Base-by-base conservation (phyloP, 805 yeast genomes). In the Clavispora asparagi region DNA sequence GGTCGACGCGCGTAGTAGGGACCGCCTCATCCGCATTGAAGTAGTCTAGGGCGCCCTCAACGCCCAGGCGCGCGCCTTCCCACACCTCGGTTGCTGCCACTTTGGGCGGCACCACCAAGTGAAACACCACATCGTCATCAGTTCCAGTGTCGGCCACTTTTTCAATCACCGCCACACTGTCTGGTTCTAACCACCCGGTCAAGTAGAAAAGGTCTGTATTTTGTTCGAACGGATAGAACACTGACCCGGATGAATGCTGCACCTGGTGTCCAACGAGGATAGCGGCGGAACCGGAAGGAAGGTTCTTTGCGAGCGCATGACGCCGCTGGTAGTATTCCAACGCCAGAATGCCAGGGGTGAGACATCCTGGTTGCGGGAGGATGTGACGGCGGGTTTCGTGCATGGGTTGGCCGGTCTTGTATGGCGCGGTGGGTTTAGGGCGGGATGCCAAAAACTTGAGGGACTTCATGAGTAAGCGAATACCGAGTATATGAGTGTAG, bases 21-120 rank as follows among this genome's bases (percentile, higher is more conserved):
- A 76, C 76, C 7, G 87, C 82, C 42, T 74, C 75, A 64, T 90
- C 97, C 4, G 96, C 96, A 61, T 92, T 94, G 69, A 94, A 94
- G 40, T 83, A 80, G 42, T 89, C 92, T 36, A 66, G 68, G 0
- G 85, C 96, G 13, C 95, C 96, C 41, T 83, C 79, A 4, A 83
- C 75, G 1, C 99, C 99, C 14, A 95, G 85, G 56, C 95, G 78
- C 39, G 79, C 83, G 11, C 99, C 99, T 56, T 92, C 97, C 99
- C 99, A 94, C 52, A 85, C 80, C 65, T 94, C 99, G 19, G 78
- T 79, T 41, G 73, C 74, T 6, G 81, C 77, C 60, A 91, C 86
- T 60, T 85, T 85, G 13, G 89, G 90, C 3, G 90, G 96, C 3
- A 92, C 96, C 42, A 90, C 68, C 84, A 94, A 77, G 55, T 87